phyloP scores from a whole-genome alignment of 2,329 filamentous ascomycete genomes.

The Pyrenophora teres region DNA sequence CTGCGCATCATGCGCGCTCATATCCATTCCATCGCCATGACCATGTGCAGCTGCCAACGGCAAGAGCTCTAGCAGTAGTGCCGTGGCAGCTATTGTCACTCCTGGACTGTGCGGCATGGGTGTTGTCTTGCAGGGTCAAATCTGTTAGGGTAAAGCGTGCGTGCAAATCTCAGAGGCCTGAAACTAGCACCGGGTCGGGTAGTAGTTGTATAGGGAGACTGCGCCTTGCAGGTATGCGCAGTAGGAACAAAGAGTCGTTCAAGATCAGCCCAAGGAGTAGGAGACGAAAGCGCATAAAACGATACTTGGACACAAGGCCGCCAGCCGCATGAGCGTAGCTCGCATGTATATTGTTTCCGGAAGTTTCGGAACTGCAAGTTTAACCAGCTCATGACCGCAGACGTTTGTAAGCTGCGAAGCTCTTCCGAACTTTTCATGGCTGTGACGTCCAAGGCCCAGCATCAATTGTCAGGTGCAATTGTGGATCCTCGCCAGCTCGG shows the following conservation, averaged over 20 bases:
- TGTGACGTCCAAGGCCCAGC: slow-evolving; percentile 14
- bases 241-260: slow-evolving; percentile 6
- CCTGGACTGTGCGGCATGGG: slow-evolving; percentile 35
- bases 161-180: background rate
- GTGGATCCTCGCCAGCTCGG: slow-evolving; percentile 15
- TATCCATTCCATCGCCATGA: slow-evolving; percentile 38
- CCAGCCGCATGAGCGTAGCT: slow-evolving; percentile 7
- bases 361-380: slow-evolving; percentile 30
- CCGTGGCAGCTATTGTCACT: slow-evolving; percentile 38
- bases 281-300: slow-evolving; percentile 12
- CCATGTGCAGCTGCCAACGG: slow-evolving; percentile 51
- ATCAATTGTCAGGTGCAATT: slow-evolving; percentile 10
- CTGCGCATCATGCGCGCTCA: slow-evolving; percentile 30
- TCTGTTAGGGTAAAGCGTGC: background rate
- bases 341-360: slow-evolving; percentile 26
- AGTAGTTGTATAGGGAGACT: background rate
- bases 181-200: background rate
- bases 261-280: slow-evolving; percentile 6
- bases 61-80: slow-evolving; percentile 48
- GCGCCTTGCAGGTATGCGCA: slow-evolving; percentile 4
- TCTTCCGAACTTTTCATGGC: slow-evolving; percentile 23
- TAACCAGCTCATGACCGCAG: slow-evolving; percentile 24
- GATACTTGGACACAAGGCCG: slow-evolving; percentile 4
- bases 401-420: slow-evolving; percentile 35
- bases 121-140: slow-evolving; percentile 10